Percentiles rank a stretch among this genome's conserved stretches.
Conservation (phyloP, 2,329 filamentous ascomycete genomes). For the Daldinia eschscholtzii region DNA sequence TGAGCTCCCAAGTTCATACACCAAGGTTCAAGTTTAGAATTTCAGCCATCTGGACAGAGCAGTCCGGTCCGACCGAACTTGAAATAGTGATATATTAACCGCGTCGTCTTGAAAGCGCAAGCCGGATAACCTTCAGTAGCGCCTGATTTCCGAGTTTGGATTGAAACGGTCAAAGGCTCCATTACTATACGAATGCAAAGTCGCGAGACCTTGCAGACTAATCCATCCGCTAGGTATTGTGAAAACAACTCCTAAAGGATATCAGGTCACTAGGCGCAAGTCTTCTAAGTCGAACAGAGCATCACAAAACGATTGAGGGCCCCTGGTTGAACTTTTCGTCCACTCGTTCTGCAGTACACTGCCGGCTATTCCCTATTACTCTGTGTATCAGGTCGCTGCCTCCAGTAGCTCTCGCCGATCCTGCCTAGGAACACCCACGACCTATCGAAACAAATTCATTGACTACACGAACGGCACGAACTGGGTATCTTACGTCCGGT, state of each 20-base stretch:
- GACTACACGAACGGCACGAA: constrained; percentile 22
- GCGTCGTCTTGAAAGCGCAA: constrained; percentile 18
- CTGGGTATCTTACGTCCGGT: constrained; percentile 18
- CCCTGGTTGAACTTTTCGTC: constrained; percentile 7
- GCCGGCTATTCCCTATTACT: constrained; percentile 14
- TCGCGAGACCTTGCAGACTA: constrained; percentile 27
- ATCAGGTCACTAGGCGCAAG: constrained; percentile 19
- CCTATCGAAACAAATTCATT: constrained; percentile 13
- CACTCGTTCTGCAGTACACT: constrained; percentile 15
- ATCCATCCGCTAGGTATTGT: constrained; percentile 21
- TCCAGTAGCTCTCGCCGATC: constrained; percentile 21
- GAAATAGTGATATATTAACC: constrained; percentile 15
- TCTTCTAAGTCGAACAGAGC: constrained; percentile 25
- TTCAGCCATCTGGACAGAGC: constrained; percentile 17
- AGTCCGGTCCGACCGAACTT: constrained; percentile 14
- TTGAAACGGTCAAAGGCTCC: constrained; percentile 10
- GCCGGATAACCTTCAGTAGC: not conserved
- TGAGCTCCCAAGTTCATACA: constrained; percentile 18
- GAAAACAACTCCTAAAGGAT: constrained; percentile 17
- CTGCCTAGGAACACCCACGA: constrained; percentile 16
- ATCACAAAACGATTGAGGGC: constrained; percentile 20
- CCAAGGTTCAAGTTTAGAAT: constrained; percentile 13
- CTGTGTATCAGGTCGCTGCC: constrained; percentile 10
- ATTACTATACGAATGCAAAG: constrained; percentile 30
- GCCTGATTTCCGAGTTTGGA: constrained; percentile 9